These are phyloP conservation scores for Teratosphaeria nubilosa DNA, from an alignment of 2,329 filamentous ascomycete genomes.

Conservation along the genomic window DNA sequence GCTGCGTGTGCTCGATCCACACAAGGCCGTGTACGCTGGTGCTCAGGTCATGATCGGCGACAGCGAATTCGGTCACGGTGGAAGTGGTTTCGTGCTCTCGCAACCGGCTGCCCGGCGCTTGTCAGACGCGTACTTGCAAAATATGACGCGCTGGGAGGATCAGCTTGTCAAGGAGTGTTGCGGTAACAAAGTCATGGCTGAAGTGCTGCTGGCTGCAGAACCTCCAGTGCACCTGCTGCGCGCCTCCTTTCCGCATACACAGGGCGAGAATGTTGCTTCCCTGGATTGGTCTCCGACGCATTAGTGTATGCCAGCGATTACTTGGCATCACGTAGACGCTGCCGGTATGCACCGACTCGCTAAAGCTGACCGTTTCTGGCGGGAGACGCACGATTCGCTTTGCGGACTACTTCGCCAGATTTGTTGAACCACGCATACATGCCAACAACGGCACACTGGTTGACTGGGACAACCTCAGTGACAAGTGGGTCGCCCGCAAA, in stretches of 20 bases:
- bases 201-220: conserved; percentile 36
- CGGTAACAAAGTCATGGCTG: conserved; percentile 45
- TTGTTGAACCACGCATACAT: conserved; percentile 22
- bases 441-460: conserved; percentile 12
- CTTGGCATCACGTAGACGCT: conserved; percentile 23
- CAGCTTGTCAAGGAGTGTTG: conserved; percentile 40
- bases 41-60: conserved; percentile 33
- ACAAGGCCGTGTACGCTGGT: conserved; percentile 42
- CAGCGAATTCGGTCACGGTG: conserved; percentile 32
- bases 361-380: conserved; percentile 25
- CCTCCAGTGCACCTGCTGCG: conserved; percentile 31
- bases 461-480: conserved; percentile 29
- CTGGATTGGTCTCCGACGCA: conserved; percentile 31
- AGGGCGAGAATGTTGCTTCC: conserved; percentile 31
- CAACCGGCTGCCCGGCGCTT: conserved; percentile 27
- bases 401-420: conserved; percentile 24
- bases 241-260: conserved; percentile 34
- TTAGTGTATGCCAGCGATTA: conserved; percentile 35
- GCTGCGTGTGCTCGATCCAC: conserved; percentile 42
- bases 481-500: conserved; percentile 10
- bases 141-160: conserved; percentile 31
- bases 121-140: conserved; percentile 23
- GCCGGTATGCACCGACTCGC: conserved; percentile 4
- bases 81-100: conserved; percentile 35
- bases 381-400: conserved; percentile 23